Evolutionary conservation across 2,329 filamentous ascomycete genomes (phyloP).

Genomic region (Boeremia lycopersici): DNA sequence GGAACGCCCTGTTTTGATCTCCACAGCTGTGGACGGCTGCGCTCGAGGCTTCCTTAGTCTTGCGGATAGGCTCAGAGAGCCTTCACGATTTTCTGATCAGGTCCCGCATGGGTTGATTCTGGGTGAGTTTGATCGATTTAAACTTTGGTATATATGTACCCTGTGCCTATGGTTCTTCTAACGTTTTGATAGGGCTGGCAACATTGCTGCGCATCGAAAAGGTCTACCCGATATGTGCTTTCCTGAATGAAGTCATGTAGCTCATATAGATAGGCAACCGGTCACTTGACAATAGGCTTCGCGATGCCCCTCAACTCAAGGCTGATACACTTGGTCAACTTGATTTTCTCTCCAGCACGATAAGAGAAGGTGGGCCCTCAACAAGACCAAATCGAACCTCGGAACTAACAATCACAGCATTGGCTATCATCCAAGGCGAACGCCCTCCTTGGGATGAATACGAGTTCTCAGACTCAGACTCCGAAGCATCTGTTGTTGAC

Average conservation of each 20-base stretch:
- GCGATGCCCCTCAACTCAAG: neutral
- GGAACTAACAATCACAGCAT: neutral
- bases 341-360: neutral
- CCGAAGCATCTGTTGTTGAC: neutral
- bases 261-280: neutral
- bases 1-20: too few relatives aligned
- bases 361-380: neutral
- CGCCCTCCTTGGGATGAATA: slow-evolving; percentile 1
- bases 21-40: slow-evolving; percentile 5
- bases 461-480: slow-evolving; percentile 1
- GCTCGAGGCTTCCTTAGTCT: slow-evolving; percentile 7
- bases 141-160: neutral
- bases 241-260: neutral
- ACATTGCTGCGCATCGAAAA: slow-evolving; percentile 6
- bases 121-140: slow-evolving; percentile 10
- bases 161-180: neutral
- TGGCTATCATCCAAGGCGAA: neutral
- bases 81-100: neutral
- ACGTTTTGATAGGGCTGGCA: neutral
- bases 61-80: neutral
- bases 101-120: neutral
- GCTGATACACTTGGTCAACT: neutral
- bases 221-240: neutral
- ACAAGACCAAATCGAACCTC: too few relatives aligned
- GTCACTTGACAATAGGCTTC: slow-evolving; percentile 4